Evolutionary conservation across 2,329 filamentous ascomycete species (phyloP), one percentile per base, ranked within the genome.

Genomic region (Trichoderma oligosporum): DNA sequence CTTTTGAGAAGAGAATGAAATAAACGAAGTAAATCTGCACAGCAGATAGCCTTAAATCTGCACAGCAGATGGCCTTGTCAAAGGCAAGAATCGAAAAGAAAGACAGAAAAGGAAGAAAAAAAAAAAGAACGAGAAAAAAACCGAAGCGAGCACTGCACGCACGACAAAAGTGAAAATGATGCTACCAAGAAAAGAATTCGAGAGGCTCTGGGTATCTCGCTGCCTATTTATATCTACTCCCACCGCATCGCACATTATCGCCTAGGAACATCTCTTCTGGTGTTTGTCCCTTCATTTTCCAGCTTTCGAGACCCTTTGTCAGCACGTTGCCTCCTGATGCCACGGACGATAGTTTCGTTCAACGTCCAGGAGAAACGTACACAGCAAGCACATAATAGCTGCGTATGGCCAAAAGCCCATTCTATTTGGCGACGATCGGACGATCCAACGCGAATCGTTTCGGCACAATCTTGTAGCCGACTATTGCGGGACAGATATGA

Each of bases 31-130:
- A n/a, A 62, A 45, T 58, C 61, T 51, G 61, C 57, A 59, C 61
- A 61, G 61, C 60, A 62, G 59, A 60, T 47, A 22, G 24, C 61
- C 57, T 60, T 11, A n/a, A 62, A 45, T 58, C 61, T 51, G 61
- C 57, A 59, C 61, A 61, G 61, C 60, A 62, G 59, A 60, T 47
- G 27, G 24, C 61, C 57, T 60, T 11, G 44, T 61, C 57, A 62
- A 62, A 60, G 59, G 58, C 24, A 47, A 36, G 56, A 62, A 60
- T 45, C 12, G 54, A 56, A 58, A 55, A 18, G 36, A 49, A 47
- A 3, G 38, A 58, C 56, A 31, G 36, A 8, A 44, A 55, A 54
- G 46, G 27, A 56, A 38, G 14, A n/a, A 41, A 41, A 31, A 18
- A 25, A 22, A 49, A 45, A 59, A 44, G 47, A 38, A 22, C 18